Evolutionary conservation across 352 stramenopile species (phyloP).

Genomic region (Pilasporangium apinafurcum): DNA sequence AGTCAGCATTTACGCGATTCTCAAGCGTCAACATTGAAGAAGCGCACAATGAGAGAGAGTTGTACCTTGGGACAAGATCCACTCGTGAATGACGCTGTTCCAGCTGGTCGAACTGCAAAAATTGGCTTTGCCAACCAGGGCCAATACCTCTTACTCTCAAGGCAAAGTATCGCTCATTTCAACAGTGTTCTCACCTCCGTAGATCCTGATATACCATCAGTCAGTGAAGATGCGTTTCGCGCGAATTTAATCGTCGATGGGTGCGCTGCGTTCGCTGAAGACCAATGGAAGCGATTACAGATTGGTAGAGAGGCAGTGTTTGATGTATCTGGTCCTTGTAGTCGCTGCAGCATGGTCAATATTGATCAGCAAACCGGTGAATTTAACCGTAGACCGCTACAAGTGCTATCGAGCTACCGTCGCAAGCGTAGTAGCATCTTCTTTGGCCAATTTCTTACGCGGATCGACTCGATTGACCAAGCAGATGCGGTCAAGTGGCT

Average conservation of each 20-base stretch:
- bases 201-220: slow-evolving; percentile 14
- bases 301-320: slow-evolving; percentile 32
- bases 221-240: slow-evolving; percentile 64
- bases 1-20: slow-evolving; percentile 29
- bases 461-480: not conserved
- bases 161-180: slow-evolving; percentile 43
- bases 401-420: slow-evolving; percentile 69
- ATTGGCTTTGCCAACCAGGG: slow-evolving; percentile 78
- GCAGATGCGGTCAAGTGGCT: slow-evolving; percentile 26
- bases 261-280: slow-evolving; percentile 64
- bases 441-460: slow-evolving; percentile 77
- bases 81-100: no score
- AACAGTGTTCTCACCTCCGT: slow-evolving; percentile 30
- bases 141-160: slow-evolving; percentile 60
- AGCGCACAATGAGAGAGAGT: not conserved
- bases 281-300: slow-evolving; percentile 45
- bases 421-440: slow-evolving; percentile 70
- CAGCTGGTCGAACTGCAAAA: no score
- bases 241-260: slow-evolving; percentile 71
- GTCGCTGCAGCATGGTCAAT: slow-evolving; percentile 81
- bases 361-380: slow-evolving; percentile 63
- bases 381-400: slow-evolving; percentile 48
- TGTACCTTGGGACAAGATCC: no score
- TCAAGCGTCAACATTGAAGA: slow-evolving; percentile 9
- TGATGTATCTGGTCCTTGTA: slow-evolving; percentile 59